Conservation (phyloP, 306 rosid genomes). For the Urtica urens region DNA sequence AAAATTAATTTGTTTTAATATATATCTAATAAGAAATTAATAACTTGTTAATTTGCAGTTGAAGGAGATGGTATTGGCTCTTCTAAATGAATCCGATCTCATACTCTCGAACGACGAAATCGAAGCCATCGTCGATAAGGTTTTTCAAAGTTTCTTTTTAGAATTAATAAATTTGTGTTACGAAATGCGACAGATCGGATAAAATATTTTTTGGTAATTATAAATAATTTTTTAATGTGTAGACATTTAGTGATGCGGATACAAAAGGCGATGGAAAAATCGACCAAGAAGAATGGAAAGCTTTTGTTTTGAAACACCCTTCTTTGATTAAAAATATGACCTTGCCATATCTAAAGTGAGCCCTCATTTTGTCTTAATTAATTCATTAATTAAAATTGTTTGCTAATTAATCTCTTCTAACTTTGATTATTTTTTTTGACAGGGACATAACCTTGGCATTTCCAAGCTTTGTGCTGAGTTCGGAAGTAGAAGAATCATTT, state of each 20-base stretch:
- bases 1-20: no score
- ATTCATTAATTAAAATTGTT: no score
- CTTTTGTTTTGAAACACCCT: slow-evolving; percentile 59
- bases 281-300: slow-evolving; percentile 91
- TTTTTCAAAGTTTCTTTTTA: slow-evolving; percentile 7
- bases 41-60: slow-evolving; percentile 30
- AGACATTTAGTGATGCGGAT: slow-evolving; percentile 79
- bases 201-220: no score
- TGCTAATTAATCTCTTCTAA: not conserved
- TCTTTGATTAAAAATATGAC: slow-evolving; percentile 85
- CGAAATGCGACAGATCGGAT: no score
- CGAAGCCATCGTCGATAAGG: slow-evolving; percentile 78
- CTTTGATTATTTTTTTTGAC: slow-evolving; percentile 5
- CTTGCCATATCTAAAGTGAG: slow-evolving; percentile 68
- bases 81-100: slow-evolving; percentile 72
- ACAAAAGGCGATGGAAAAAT: slow-evolving; percentile 70
- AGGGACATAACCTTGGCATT: slow-evolving; percentile 79
- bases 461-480: slow-evolving; percentile 56
- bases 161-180: no score
- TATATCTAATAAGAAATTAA: not conserved
- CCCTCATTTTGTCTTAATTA: slow-evolving; percentile 2
- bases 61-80: slow-evolving; percentile 83
- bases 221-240: no score
- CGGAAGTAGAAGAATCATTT: slow-evolving; percentile 55
- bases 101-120: slow-evolving; percentile 61